phyloP scores from a whole-genome alignment of 2,329 filamentous ascomycete species.

The Thelonectria olida region DNA sequence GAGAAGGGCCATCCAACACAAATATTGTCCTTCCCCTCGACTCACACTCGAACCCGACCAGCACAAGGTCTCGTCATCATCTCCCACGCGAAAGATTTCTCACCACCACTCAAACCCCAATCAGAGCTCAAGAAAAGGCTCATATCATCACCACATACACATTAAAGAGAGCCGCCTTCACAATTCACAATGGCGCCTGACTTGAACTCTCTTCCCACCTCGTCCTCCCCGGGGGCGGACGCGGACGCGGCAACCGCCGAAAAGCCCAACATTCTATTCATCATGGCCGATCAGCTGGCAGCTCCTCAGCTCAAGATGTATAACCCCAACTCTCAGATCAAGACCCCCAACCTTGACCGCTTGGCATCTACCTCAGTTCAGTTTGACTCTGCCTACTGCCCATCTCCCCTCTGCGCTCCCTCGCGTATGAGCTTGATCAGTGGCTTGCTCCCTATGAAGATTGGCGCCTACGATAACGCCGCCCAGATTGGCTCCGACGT shows the following conservation, averaged over 20 bases:
- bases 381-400: conserved; percentile 95
- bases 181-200: conserved; percentile 74
- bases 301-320: conserved; percentile 93
- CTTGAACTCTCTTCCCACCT: conserved; percentile 74
- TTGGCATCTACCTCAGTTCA: conserved; percentile 85
- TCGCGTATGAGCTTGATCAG: conserved; percentile 96
- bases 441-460: conserved; percentile 89
- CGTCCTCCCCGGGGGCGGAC: too few species aligned
- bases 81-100: neutral
- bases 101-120: neutral
- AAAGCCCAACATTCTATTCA: conserved; percentile 69
- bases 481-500: conserved; percentile 84
- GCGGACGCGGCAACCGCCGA: conserved; percentile 30
- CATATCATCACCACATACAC: too few species aligned
- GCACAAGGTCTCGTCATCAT: too few species aligned
- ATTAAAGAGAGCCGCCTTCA: too few species aligned
- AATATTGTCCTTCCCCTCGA: neutral
- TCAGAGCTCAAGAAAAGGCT: neutral
- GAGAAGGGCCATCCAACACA: neutral
- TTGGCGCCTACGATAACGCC: conserved; percentile 92
- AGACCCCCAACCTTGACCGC: conserved; percentile 88
- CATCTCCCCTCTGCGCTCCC: conserved; percentile 89
- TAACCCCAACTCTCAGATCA: conserved; percentile 87
- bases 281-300: conserved; percentile 96
- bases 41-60: too few species aligned